These are phyloP conservation scores for Tylopilus felleus DNA, from an alignment of 768 basidiomycete species.

Conservation along the genomic window DNA sequence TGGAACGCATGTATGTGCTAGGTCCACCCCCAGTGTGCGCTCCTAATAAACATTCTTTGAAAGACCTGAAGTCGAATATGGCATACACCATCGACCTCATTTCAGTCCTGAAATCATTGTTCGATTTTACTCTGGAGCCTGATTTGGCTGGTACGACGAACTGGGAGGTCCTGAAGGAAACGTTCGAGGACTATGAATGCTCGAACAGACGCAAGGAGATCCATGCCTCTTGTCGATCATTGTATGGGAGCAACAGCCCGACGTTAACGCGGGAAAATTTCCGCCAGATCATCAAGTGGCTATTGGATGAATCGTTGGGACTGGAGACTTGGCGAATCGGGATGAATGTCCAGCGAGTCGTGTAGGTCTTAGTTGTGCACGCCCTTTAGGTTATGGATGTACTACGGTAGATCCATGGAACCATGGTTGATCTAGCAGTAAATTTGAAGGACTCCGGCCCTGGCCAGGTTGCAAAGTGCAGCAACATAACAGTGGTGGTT, in stretches of 20 bases:
- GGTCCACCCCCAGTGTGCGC: neutral
- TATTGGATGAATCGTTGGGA: neutral
- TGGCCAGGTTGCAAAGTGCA: slow-evolving; percentile 11
- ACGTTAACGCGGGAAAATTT: neutral
- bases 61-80: slow-evolving; percentile 5
- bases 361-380: no score
- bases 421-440: neutral
- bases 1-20: neutral
- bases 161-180: slow-evolving; percentile 4
- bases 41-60: neutral
- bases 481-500: neutral
- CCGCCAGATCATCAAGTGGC: neutral
- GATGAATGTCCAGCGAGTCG: no score
- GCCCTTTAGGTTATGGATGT: neutral
- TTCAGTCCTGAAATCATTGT: neutral
- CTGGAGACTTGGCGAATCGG: no score
- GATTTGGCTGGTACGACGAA: slow-evolving; percentile 4
- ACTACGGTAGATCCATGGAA: neutral
- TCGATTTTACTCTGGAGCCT: slow-evolving; percentile 5
- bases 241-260: neutral
- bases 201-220: neutral
- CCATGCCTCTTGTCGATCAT: neutral
- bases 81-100: slow-evolving; percentile 4
- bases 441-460: neutral
- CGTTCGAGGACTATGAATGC: slow-evolving; percentile 2